Conservation (phyloP, 306 rosid species). For the Vigna reflexopilosa region DNA sequence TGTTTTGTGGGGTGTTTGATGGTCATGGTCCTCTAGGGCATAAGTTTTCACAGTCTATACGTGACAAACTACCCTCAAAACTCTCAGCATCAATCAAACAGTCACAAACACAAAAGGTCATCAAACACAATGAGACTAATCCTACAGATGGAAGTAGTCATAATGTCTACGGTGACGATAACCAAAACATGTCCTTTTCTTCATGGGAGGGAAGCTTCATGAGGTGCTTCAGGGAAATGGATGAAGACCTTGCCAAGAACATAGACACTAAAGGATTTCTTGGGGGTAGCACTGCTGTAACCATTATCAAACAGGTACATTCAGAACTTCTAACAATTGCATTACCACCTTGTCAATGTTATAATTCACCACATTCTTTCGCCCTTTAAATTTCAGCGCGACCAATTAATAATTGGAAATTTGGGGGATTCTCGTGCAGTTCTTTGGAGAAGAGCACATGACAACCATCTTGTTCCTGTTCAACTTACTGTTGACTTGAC, state of each 20-base stretch:
- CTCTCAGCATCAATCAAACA: conserved; percentile 64
- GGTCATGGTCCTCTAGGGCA: conserved; percentile 97
- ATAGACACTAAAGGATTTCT: conserved; percentile 55
- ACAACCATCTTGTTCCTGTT: conserved; percentile 56
- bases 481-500: conserved; percentile 82
- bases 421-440: conserved; percentile 94
- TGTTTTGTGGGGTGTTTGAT: conserved; percentile 88
- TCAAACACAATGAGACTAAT: conserved; percentile 2
- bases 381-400: conserved; percentile 57
- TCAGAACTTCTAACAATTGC: conserved; percentile 4
- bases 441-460: conserved; percentile 71
- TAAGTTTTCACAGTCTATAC: conserved; percentile 58
- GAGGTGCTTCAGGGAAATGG: conserved; percentile 67
- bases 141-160: background rate
- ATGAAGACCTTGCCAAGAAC: conserved; percentile 58
- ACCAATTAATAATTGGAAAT: conserved; percentile 69
- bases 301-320: conserved; percentile 76
- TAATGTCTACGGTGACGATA: background rate
- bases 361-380: background rate
- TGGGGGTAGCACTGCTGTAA: conserved; percentile 84
- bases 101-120: conserved; percentile 40
- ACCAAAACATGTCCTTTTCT: conserved; percentile 50
- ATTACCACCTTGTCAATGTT: background rate
- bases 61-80: conserved; percentile 73
- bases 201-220: conserved; percentile 68